Base-by-base conservation (phyloP, 2,329 filamentous ascomycete genomes). In the Neopestalotiopsis sp. region DNA sequence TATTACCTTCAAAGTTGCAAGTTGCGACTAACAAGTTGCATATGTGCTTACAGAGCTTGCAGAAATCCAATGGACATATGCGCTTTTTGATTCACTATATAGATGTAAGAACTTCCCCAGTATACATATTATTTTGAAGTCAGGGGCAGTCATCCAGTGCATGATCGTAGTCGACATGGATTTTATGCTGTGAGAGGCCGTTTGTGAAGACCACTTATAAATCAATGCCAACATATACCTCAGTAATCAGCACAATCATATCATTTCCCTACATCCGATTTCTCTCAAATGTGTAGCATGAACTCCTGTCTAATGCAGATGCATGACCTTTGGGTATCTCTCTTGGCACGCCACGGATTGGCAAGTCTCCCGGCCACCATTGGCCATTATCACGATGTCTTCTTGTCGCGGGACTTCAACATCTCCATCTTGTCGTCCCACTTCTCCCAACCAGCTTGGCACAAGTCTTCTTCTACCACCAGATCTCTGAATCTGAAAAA, bases 371-470 rank as follows among this genome's bases (percentile, higher is more conserved):
- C 57, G 30, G 32, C 30, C 12, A 3, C 4, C 40, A 10, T 62
- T 40, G 7, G 12, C 17, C 17, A 30, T 20, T 32, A 17, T 40
- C 20, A 62, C n/a, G 59, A 62, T 14, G 32, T 73, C 69, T 78
- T 81, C 68, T 77, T 81, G 52, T 75, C 78, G 71, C 78, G 82
- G 38, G 74, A 75, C 68, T 77, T 75, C 66, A 73, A 70, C 17
- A 74, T 77, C 32, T 79, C 80, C 52, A 75, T 75, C 73, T 83
- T 84, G 63, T 85, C 84, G 79, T 95, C 91, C 94, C 95, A 98
- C 78, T 93, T 91, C 81, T 95, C 93, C 95, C 95, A 99, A 2
- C 96, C 96, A 57, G 94, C 92, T 82, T 97, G 94, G 42, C 91
- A 91, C 74, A 97, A 81, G 80, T 98, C 95, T 81, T 98, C 95